These are phyloP conservation scores for Ajuga chamaepitys DNA, from an alignment of 257 asterid genomes.

Conservation along the genomic window DNA sequence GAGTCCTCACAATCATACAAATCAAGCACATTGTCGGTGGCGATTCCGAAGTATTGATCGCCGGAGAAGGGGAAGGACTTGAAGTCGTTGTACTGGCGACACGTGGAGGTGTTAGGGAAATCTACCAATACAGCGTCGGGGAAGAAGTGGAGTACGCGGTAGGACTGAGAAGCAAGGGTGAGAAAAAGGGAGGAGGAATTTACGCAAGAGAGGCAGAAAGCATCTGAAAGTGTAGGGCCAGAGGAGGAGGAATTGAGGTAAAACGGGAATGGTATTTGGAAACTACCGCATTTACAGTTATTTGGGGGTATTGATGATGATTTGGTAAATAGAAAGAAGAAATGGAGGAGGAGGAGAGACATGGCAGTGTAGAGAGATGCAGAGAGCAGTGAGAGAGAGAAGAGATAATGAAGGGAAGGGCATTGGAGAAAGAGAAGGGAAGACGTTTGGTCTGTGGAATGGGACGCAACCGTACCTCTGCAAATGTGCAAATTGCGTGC, in stretches of 20 bases:
- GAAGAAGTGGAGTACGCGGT: constrained; percentile 45
- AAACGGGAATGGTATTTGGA: constrained; percentile 52
- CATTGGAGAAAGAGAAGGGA: constrained; percentile 35
- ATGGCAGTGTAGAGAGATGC: constrained; percentile 5
- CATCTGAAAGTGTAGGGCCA: constrained; percentile 14
- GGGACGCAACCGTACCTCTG: constrained; percentile 35
- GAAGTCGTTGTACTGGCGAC: constrained; percentile 49
- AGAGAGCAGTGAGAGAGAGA: neutral
- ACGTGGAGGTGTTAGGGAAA: constrained; percentile 42
- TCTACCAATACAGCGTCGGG: constrained; percentile 46
- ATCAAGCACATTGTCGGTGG: constrained; percentile 47
- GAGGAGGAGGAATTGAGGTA: constrained; percentile 22
- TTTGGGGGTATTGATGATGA: neutral
- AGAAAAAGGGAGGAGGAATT: constrained; percentile 43
- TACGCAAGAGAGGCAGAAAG: constrained; percentile 45
- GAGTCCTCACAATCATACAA: constrained; percentile 71
- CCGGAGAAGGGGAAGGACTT: constrained; percentile 40
- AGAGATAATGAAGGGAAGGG: neutral
- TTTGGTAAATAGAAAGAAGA: constrained; percentile 12
- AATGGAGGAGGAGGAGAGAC: constrained; percentile 9
- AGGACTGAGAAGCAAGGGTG: constrained; percentile 29
- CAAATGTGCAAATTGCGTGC: constrained; percentile 29
- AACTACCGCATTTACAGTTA: constrained; percentile 27
- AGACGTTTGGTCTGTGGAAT: constrained; percentile 53
- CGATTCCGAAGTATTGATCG: constrained; percentile 34